phyloP scores from a whole-genome alignment of 257 asterid species.

The Solanum clarkiae region DNA sequence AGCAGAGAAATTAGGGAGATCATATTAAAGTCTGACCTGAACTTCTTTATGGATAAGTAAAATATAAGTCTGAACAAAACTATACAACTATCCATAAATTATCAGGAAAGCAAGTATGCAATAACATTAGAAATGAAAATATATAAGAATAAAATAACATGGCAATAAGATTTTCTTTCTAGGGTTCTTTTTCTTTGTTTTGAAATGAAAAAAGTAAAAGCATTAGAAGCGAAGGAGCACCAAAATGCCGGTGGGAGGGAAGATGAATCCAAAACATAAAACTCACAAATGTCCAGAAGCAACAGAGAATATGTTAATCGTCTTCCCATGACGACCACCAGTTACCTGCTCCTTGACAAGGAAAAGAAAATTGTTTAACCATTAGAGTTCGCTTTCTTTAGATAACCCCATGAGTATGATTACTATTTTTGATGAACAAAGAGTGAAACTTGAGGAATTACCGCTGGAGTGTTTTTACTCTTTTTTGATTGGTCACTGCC shows the following conservation, averaged over 20 bases:
- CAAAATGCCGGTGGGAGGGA: background rate
- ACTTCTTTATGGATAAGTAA: background rate
- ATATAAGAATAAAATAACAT: background rate
- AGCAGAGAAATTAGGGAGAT: background rate
- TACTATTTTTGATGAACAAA: background rate
- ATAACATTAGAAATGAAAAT: background rate
- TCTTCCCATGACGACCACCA: conserved; percentile 67
- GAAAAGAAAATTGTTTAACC: conserved; percentile 4
- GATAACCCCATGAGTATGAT: background rate
- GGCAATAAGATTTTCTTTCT: background rate
- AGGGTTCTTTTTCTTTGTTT: background rate
- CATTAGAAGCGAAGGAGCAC: background rate
- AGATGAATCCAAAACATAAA: background rate
- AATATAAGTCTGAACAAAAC: background rate
- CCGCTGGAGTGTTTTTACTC: conserved; percentile 47
- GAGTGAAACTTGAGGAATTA: conserved; percentile 11
- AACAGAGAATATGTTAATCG: conserved; percentile 83
- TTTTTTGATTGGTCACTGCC: conserved; percentile 62
- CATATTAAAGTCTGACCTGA: background rate
- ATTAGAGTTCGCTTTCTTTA: background rate
- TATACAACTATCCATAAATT: background rate
- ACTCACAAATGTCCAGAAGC: conserved; percentile 99
- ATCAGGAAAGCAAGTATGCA: background rate
- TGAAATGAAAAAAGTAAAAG: background rate
- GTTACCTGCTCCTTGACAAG: conserved; percentile 45